Evolutionary conservation across 495 filamentous ascomycete genomes (phyloP), one percentile per base, ranked within the genome.

Genomic region (Penicillium flavigenum): DNA sequence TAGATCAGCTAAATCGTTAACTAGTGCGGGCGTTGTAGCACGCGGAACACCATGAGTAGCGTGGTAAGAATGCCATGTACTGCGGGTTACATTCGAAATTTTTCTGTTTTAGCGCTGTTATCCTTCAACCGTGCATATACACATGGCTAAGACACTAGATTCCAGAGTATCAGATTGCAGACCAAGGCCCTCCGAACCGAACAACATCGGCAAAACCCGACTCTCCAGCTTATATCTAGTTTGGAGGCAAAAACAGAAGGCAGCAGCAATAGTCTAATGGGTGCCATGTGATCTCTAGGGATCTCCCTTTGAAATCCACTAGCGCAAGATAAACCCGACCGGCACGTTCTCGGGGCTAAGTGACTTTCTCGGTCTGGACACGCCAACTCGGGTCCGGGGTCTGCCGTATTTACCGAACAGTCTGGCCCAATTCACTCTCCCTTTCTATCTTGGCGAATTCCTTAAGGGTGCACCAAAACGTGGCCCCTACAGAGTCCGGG

Each of bases 321-420:
- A 53, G 51, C 27, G 51, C 27, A 36, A 22, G 14, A 24, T 22
- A 29, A 39, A 55, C 36, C 27, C 45, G 47, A 41, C 38, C 56
- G 56, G 48, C n/a, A 44, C n/a, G 39, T 51, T 19, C 47, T 38
- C 52, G 52, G 58, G 44, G 10, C 26, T 8, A 42, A 47, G 41
- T 31, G 36, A 27, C 2, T 47, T 42, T 46, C 29, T 56, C 41
- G 58, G 51, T 54, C 52, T 60, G 46, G 58, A 49, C 46, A 41
- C 45, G 41, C 58, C 47, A 47, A 60, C 34, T 46, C 62, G 54
- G 58, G 55, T 56, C 62, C 59, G 62, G 62, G 59, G 29, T 55
- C 17, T 56, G 55, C 62, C 59, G 56, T 61, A 29, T 47, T 32
- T 55, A 52, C 62, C 62, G 62, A 64, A 51, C 46, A 61, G 58